Conservation (phyloP, 345 rosid species). For the Eucalyptus coolabah region DNA sequence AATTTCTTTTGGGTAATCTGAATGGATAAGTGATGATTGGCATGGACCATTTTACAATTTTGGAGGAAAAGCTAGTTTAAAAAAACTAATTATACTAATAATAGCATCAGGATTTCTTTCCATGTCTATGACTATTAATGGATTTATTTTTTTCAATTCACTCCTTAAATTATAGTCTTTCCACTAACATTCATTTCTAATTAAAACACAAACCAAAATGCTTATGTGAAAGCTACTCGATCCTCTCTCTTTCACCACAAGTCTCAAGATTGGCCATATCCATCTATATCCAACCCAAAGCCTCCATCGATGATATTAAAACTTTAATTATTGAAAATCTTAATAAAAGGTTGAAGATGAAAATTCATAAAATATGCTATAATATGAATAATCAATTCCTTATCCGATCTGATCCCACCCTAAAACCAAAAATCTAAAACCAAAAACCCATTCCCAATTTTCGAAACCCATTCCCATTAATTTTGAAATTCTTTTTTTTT, state of each 20-base stretch:
- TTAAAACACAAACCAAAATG: not conserved
- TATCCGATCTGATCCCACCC: fast-evolving
- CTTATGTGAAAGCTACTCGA: not conserved
- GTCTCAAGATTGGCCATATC: not conserved
- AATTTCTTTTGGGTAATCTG: not conserved
- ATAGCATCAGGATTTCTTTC: not conserved
- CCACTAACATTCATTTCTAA: not conserved
- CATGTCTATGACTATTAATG: not conserved
- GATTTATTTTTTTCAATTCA: not conserved
- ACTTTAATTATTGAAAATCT: not conserved
- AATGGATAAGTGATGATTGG: not conserved
- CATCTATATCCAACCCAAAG: not conserved
- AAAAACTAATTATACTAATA: not conserved
- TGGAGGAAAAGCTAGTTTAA: not conserved
- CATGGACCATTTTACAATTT: not conserved
- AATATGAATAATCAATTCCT: too few species aligned
- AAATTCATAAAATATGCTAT: not conserved
- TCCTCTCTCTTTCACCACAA: not conserved
- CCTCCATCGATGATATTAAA: not conserved
- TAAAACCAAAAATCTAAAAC: too few species aligned
- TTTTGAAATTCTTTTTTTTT: not conserved
- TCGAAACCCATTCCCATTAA: too few species aligned
- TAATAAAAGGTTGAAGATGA: not conserved
- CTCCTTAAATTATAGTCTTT: not conserved
- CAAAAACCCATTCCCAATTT: too few species aligned